Base-by-base conservation (phyloP, 768 basidiomycete genomes). In the Psilocybe cyanescens region DNA sequence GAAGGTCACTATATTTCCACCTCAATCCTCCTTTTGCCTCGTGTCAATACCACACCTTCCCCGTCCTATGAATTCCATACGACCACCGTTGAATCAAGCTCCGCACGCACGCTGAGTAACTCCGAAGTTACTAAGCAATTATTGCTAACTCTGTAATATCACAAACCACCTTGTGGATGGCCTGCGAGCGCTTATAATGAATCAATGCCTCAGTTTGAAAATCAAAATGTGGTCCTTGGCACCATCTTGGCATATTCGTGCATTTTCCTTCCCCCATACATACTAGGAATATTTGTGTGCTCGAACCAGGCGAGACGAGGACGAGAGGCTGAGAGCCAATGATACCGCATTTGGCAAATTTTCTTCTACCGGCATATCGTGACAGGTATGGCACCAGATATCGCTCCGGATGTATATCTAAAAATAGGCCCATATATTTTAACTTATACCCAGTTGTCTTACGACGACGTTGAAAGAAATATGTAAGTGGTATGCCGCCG, bases 21-120 rank as follows among this genome's bases (percentile, higher is more conserved):
- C 37, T 64, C 29, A 56, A 55, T 12, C 47, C 44, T 30, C 48
- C 47, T 39, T 35, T 35, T 35, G 65, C 65, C 65, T 56, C 65
- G 59, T 66, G 65, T 56, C 44, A 30, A 37, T 35, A 7, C 33
- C 33, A 35, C 33, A 35, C 33, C 33, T 35, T 35, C 7, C 33
- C 33, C 6, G 33, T 35, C 33, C 55, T 30, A 55, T 56, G 49
- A 54, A 47, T 37, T 52, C 46, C 53, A 59, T 59, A 49, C 11
- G 58, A 35, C 51, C 51, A 30, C 51, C 19, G 33, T 35, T 11
- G 33, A 35, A 35, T 35, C 33, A 35, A 35, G 33, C 33, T 35
- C 33, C 33, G 33, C 33, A 35, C 33, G 33, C 11, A 35, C 33
- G 33, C 33, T 35, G 0, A 7, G 7, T 35, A 35, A 35, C 11